phyloP scores from a whole-genome alignment of 2,329 filamentous ascomycete genomes.

The Fusarium azukiicola region DNA sequence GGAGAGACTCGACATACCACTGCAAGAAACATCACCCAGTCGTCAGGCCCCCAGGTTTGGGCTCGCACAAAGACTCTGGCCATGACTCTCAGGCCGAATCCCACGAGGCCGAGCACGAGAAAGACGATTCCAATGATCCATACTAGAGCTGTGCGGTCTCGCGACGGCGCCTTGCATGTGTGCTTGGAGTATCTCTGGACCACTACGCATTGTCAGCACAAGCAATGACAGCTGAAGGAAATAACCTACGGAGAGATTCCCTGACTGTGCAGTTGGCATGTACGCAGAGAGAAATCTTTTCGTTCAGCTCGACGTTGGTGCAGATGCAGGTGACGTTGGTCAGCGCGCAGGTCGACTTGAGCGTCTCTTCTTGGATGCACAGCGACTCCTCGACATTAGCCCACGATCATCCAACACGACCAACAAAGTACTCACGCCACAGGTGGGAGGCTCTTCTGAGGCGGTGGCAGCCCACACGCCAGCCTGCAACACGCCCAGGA shows the following conservation, averaged over 20 bases:
- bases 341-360: slow-evolving; percentile 33
- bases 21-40: slow-evolving; percentile 35
- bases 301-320: slow-evolving; percentile 30
- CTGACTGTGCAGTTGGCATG: slow-evolving; percentile 26
- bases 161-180: slow-evolving; percentile 25
- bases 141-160: slow-evolving; percentile 34
- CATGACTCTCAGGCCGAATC: slow-evolving; percentile 34
- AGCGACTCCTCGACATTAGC: slow-evolving; percentile 8
- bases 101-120: slow-evolving; percentile 14
- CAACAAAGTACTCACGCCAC: slow-evolving; percentile 31
- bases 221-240: neutral
- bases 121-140: slow-evolving; percentile 26
- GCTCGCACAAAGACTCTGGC: slow-evolving; percentile 29
- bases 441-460: slow-evolving; percentile 37
- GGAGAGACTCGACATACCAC: slow-evolving; percentile 21
- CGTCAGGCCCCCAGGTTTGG: slow-evolving; percentile 34
- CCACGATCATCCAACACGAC: neutral
- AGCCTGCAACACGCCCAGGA: slow-evolving; percentile 38
- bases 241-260: slow-evolving; percentile 21
- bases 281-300: slow-evolving; percentile 31
- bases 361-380: slow-evolving; percentile 23
- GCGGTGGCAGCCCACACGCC: slow-evolving; percentile 37
- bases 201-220: neutral
- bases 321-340: slow-evolving; percentile 36
- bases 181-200: slow-evolving; percentile 34